Conservation (phyloP, 2,329 filamentous ascomycete genomes). For the Paraconiothyrium sp. region DNA sequence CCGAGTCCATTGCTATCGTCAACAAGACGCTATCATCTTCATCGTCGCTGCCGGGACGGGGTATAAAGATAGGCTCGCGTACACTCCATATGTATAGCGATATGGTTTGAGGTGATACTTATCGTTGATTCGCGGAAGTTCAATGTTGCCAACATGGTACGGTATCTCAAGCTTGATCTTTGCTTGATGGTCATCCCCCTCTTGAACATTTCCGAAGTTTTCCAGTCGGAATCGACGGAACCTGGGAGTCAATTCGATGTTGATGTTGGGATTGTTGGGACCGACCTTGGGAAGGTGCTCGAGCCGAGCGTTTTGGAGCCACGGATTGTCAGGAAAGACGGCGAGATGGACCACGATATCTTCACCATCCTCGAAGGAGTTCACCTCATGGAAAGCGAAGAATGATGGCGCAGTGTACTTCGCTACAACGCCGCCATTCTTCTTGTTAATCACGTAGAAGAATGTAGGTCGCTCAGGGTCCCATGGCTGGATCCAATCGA, state of each 20-base stretch:
- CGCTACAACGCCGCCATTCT: conserved; percentile 15
- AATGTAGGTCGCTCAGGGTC: conserved; percentile 14
- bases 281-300: conserved; percentile 8
- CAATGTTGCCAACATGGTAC: conserved; percentile 13
- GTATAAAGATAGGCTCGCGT: conserved; percentile 20
- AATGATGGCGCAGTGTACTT: conserved; percentile 17
- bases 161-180: conserved; percentile 12
- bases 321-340: conserved; percentile 3
- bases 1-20: conserved; percentile 13
- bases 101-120: conserved; percentile 14
- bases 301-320: conserved; percentile 6
- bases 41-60: conserved; percentile 6
- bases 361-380: conserved; percentile 18
- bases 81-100: conserved; percentile 20
- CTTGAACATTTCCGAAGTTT: neutral
- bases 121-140: conserved; percentile 21
- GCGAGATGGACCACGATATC: conserved; percentile 19
- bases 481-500: conserved; percentile 18
- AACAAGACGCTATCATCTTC: conserved; percentile 21
- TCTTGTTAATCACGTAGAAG: conserved; percentile 20
- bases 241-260: conserved; percentile 6
- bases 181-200: neutral
- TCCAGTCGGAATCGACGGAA: conserved; percentile 15
- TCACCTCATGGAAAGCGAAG: conserved; percentile 22
- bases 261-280: conserved; percentile 1